Conservation (phyloP, 164 flowering plant genomes). For the Echeveria elegans region DNA sequence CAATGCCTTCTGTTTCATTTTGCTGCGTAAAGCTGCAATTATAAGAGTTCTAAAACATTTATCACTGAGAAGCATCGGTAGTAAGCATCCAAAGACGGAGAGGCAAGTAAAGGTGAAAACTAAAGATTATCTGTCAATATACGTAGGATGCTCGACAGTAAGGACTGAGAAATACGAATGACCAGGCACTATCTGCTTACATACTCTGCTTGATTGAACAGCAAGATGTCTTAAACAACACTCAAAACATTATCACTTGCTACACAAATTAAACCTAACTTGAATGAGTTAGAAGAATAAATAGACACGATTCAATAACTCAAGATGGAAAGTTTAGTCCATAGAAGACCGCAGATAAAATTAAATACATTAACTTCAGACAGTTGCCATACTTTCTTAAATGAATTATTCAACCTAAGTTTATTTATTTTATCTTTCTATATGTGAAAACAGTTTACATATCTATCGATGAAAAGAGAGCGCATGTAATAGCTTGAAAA, state of each 20-base stretch:
- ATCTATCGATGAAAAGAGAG: not conserved
- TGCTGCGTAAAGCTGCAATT: slow-evolving; percentile 81
- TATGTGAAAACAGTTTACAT: no score
- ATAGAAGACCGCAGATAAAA: no score
- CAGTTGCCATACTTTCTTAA: no score
- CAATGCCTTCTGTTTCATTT: slow-evolving; percentile 90
- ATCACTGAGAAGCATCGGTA: not conserved
- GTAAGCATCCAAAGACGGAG: not conserved
- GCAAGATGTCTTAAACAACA: not conserved
- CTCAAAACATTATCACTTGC: not conserved
- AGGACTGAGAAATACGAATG: not conserved
- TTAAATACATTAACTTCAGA: no score
- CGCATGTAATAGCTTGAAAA: no score
- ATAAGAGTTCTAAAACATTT: not conserved
- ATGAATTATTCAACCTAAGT: no score
- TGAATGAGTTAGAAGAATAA: not conserved
- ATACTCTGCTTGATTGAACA: not conserved
- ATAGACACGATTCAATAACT: not conserved
- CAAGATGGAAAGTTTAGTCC: not conserved
- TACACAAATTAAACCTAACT: not conserved
- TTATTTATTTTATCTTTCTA: no score
- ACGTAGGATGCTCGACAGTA: not conserved
- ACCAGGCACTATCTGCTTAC: not conserved
- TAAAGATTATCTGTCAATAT: not conserved
- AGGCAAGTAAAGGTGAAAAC: not conserved